phyloP scores from a whole-genome alignment of 2,329 filamentous ascomycete genomes.

The Diplodia sapinea region DNA sequence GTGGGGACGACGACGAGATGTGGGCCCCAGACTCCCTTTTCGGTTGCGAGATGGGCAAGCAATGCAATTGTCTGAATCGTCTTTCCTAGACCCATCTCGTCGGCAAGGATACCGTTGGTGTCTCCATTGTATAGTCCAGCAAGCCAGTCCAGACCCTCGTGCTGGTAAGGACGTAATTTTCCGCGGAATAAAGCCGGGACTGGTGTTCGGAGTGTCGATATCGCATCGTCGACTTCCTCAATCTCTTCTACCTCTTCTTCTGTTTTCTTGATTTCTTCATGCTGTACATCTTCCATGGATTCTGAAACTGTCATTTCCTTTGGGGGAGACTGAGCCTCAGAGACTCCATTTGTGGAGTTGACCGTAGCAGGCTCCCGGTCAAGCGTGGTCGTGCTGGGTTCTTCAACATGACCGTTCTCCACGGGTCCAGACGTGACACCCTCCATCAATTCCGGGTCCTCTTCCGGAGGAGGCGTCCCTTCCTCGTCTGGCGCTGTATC shows the following conservation, averaged over 20 bases:
- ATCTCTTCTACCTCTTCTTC: conserved; percentile 32
- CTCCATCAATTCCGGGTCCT: conserved; percentile 10
- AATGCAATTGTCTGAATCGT: conserved; percentile 97
- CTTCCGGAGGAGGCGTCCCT: conserved; percentile 9
- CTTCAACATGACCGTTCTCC: conserved; percentile 14
- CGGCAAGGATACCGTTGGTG: conserved; percentile 94
- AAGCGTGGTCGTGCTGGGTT: conserved; percentile 2
- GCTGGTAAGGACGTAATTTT: conserved; percentile 92
- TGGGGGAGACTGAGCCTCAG: not conserved
- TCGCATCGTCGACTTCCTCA: conserved; percentile 38
- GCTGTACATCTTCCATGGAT: conserved; percentile 13
- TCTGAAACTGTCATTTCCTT: not conserved
- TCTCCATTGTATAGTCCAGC: conserved; percentile 88
- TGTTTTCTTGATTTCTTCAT: not conserved
- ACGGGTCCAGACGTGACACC: not conserved
- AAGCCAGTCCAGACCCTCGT: conserved; percentile 96
- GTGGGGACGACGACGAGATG: conserved; percentile 96
- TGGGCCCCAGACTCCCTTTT: conserved; percentile 91
- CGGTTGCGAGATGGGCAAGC: conserved; percentile 87
- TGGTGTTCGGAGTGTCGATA: conserved; percentile 58
- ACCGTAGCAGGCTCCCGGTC: not conserved
- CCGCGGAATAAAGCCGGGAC: conserved; percentile 75
- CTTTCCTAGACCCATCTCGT: conserved; percentile 98
- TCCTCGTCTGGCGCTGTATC: conserved; percentile 41
- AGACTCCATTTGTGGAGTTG: conserved; percentile 1